Conservation (phyloP, 2,329 filamentous ascomycete species). For the Xylariomycetidae sp. region DNA sequence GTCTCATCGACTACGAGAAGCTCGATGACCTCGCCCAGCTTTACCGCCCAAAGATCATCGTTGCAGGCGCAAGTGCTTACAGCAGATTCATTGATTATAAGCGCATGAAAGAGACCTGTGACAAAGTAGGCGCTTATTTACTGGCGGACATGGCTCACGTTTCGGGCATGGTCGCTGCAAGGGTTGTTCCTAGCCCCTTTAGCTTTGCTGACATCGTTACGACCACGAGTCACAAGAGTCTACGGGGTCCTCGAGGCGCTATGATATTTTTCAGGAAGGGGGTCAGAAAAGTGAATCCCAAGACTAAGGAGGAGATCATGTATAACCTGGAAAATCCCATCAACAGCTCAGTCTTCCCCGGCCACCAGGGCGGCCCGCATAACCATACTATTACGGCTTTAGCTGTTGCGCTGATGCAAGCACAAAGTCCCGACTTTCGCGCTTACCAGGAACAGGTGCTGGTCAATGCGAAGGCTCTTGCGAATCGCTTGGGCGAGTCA, state of each 20-base stretch:
- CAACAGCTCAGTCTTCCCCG: slow-evolving; percentile 95
- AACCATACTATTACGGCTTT: slow-evolving; percentile 98
- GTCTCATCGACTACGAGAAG: slow-evolving; percentile 90
- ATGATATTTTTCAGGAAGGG: slow-evolving; percentile 99
- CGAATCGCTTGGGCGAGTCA: slow-evolving; percentile 57
- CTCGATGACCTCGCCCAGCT: slow-evolving; percentile 81
- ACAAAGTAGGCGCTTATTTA: slow-evolving; percentile 89
- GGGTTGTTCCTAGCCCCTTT: slow-evolving; percentile 88
- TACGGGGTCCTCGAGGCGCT: slow-evolving; percentile 89
- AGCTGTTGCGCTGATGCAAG: slow-evolving; percentile 91
- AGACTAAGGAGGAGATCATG: slow-evolving; percentile 77
- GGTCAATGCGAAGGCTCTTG: slow-evolving; percentile 85
- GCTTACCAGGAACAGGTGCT: slow-evolving; percentile 89
- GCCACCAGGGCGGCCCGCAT: slow-evolving; percentile 95
- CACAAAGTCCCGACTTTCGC: slow-evolving; percentile 82
- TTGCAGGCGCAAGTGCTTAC: slow-evolving; percentile 93
- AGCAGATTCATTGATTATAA: slow-evolving; percentile 94
- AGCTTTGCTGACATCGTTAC: slow-evolving; percentile 89
- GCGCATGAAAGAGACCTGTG: slow-evolving; percentile 82
- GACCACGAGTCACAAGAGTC: slow-evolving; percentile 95
- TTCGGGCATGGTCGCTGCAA: slow-evolving; percentile 87
- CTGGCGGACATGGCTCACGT: slow-evolving; percentile 97
- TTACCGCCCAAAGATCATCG: slow-evolving; percentile 93
- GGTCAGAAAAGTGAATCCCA: slow-evolving; percentile 74
- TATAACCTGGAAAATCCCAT: slow-evolving; percentile 93